Conservation (phyloP, 106 monocot species). For the Platanthera zijinensis region DNA sequence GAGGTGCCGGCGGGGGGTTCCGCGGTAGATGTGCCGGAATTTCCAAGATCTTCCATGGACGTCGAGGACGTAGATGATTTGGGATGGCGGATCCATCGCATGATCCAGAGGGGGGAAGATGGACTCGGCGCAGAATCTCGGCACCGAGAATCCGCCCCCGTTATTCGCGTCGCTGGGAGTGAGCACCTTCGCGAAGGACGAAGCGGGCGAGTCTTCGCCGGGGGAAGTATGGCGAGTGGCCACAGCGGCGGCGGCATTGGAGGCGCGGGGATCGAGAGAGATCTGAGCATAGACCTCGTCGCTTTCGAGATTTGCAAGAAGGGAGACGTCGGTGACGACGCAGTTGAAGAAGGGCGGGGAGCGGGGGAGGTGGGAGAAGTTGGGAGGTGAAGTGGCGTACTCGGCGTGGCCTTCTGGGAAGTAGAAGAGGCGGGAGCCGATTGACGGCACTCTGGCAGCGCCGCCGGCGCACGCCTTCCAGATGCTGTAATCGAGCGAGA, state of each 20-base stretch:
- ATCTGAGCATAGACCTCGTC: constrained; percentile 31
- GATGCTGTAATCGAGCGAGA: constrained; percentile 15
- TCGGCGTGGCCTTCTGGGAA: constrained; percentile 54
- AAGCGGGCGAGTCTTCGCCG: neutral
- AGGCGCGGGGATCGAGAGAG: constrained; percentile 13
- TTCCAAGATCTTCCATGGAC: constrained; percentile 43
- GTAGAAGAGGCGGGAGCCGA: constrained; percentile 39
- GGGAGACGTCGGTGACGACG: constrained; percentile 18
- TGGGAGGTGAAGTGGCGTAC: constrained; percentile 19
- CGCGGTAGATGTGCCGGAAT: constrained; percentile 70
- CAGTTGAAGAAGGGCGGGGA: constrained; percentile 10
- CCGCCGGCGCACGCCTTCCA: constrained; percentile 36
- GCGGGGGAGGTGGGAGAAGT: neutral
- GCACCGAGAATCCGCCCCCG: constrained; percentile 76
- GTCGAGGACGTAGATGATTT: constrained; percentile 33
- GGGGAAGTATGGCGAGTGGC: constrained; percentile 1
- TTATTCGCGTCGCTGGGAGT: constrained; percentile 79
- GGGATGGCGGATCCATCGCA: constrained; percentile 26
- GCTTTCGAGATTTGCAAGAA: constrained; percentile 29
- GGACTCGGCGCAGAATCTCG: constrained; percentile 50
- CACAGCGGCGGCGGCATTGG: constrained; percentile 1
- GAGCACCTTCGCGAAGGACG: constrained; percentile 26
- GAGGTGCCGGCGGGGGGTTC: constrained; percentile 54
- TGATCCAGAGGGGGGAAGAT: constrained; percentile 53
- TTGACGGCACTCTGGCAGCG: constrained; percentile 16